Evolutionary conservation across 768 basidiomycete species (phyloP).

Genomic region (Tricholoma sp.): DNA sequence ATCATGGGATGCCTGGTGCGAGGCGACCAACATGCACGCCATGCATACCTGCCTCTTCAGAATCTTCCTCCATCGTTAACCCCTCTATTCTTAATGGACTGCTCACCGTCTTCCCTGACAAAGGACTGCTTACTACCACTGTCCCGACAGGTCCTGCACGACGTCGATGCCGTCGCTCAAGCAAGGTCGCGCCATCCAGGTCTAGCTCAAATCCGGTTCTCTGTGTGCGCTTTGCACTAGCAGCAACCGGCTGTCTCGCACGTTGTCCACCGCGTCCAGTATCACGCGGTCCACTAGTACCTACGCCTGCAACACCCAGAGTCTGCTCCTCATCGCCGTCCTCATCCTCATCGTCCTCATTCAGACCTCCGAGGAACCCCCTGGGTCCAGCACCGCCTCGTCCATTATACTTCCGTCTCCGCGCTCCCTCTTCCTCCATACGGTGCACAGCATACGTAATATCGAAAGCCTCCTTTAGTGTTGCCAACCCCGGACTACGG

Average conservation of each 20-base stretch:
- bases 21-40: background rate
- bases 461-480: constrained; percentile 97
- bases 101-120: constrained; percentile 25
- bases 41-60: constrained; percentile 21
- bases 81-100: constrained; percentile 22
- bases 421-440: constrained; percentile 97
- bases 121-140: constrained; percentile 27
- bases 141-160: constrained; percentile 12
- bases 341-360: constrained; percentile 89
- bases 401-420: constrained; percentile 76
- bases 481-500: constrained; percentile 87
- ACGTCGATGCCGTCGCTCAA: constrained; percentile 61
- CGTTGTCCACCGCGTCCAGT: constrained; percentile 31
- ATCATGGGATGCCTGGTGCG: background rate
- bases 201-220: constrained; percentile 72
- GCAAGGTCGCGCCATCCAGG: constrained; percentile 78
- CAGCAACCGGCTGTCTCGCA: constrained; percentile 6
- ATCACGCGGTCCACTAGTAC: constrained; percentile 13
- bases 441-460: constrained; percentile 98
- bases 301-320: constrained; percentile 8
- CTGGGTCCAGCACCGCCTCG: constrained; percentile 71
- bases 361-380: constrained; percentile 79
- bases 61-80: constrained; percentile 15
- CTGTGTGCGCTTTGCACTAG: constrained; percentile 5
- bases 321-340: constrained; percentile 25